Evolutionary conservation across 2,329 filamentous ascomycete species (phyloP).

Genomic region (Sclerotinia spermophila): DNA sequence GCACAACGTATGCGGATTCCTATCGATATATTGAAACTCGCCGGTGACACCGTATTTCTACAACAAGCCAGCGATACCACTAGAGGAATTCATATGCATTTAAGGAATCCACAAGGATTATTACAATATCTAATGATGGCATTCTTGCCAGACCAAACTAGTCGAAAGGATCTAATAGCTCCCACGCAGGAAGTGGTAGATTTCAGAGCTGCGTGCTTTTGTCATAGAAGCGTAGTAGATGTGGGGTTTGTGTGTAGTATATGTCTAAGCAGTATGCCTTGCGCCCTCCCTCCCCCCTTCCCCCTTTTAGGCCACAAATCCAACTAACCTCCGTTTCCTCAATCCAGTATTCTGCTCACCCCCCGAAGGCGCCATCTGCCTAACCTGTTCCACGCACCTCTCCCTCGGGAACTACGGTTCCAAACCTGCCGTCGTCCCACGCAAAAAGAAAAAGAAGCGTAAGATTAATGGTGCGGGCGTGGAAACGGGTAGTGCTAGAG

Average conservation of each 20-base stretch:
- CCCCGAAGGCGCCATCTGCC: slow-evolving; percentile 62
- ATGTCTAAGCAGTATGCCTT: slow-evolving; percentile 72
- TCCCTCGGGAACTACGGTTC: slow-evolving; percentile 72
- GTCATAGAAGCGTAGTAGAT: slow-evolving; percentile 85
- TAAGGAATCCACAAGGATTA: slow-evolving; percentile 63
- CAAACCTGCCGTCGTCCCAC: slow-evolving; percentile 70
- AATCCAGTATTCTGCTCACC: slow-evolving; percentile 66
- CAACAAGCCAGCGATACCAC: slow-evolving; percentile 84
- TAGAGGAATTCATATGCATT: slow-evolving; percentile 64
- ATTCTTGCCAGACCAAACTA: slow-evolving; percentile 70
- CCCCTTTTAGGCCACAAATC: neutral
- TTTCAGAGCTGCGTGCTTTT: slow-evolving; percentile 98
- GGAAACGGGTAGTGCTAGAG: slow-evolving; percentile 57
- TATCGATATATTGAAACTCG: slow-evolving; percentile 86
- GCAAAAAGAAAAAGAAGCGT: slow-evolving; percentile 75
- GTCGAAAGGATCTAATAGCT: slow-evolving; percentile 63
- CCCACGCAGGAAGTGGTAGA: slow-evolving; percentile 86
- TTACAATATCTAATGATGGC: slow-evolving; percentile 94
- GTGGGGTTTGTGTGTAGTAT: slow-evolving; percentile 95
- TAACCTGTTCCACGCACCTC: slow-evolving; percentile 79
- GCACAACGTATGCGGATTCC: slow-evolving; percentile 84
- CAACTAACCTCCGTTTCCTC: slow-evolving; percentile 19
- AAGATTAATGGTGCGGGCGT: slow-evolving; percentile 50
- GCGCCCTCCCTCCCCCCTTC: neutral
- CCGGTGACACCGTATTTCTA: slow-evolving; percentile 83